Evolutionary conservation across 2,329 filamentous ascomycete genomes (phyloP).

Genomic region (Leptographium wingfieldii): DNA sequence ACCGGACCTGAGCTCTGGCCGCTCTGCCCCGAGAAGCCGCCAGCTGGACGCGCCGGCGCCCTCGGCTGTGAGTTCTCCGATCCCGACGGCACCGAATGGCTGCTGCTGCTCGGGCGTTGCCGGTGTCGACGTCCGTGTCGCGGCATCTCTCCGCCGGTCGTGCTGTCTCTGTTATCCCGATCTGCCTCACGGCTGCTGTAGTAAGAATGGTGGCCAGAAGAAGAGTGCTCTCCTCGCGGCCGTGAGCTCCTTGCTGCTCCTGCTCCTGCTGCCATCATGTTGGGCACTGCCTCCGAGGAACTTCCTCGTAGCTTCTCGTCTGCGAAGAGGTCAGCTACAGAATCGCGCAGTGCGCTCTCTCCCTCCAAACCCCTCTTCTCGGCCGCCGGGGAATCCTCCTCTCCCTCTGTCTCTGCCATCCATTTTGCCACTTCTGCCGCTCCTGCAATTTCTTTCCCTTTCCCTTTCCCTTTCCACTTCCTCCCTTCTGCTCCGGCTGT

Average conservation of each 20-base stretch:
- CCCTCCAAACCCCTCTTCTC: slow-evolving; percentile 20
- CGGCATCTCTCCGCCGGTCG: background rate
- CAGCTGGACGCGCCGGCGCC: slow-evolving; percentile 32
- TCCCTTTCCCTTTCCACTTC: too few relatives aligned
- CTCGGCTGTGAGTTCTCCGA: slow-evolving; percentile 22
- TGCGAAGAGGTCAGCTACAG: slow-evolving; percentile 44
- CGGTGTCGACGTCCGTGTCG: slow-evolving; percentile 19
- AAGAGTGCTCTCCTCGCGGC: slow-evolving; percentile 29
- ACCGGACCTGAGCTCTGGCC: slow-evolving; percentile 11
- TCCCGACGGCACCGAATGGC: slow-evolving; percentile 19
- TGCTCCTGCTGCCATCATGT: background rate
- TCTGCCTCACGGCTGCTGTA: slow-evolving; percentile 20
- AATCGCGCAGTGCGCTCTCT: slow-evolving; percentile 28
- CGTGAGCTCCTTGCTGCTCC: slow-evolving; percentile 19
- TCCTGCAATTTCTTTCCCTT: too few relatives aligned
- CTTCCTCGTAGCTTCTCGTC: slow-evolving; percentile 30
- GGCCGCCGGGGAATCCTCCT: slow-evolving; percentile 5
- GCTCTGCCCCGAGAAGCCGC: slow-evolving; percentile 22
- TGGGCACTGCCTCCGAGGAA: slow-evolving; percentile 7
- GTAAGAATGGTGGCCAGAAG: slow-evolving; percentile 24
- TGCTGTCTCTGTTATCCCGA: slow-evolving; percentile 12
- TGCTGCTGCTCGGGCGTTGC: slow-evolving; percentile 22
- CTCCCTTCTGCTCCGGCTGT: background rate
- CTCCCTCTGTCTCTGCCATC: slow-evolving; percentile 3
- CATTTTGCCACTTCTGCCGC: background rate